These are phyloP conservation scores for Claviceps monticola DNA, from an alignment of 2,329 filamentous ascomycete species.

Conservation along the genomic window DNA sequence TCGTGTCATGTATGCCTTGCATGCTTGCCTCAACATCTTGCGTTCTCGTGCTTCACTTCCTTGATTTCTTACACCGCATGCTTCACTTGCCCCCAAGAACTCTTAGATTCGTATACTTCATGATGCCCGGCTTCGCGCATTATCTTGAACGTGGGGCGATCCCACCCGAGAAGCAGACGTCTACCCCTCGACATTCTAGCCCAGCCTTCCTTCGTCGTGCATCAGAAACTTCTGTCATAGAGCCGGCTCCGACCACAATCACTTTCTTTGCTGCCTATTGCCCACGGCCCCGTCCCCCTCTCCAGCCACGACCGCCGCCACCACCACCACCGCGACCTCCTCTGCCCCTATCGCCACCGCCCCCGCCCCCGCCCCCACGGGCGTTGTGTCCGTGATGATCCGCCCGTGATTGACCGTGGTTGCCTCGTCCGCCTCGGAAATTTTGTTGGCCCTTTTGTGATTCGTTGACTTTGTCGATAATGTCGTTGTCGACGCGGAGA, in stretches of 20 bases:
- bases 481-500: constrained; percentile 88
- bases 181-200: no score
- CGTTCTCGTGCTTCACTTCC: no score
- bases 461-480: constrained; percentile 87
- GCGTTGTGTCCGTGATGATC: constrained; percentile 41
- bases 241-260: not conserved
- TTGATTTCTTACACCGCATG: no score
- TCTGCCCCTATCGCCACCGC: constrained; percentile 24
- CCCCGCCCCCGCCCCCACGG: constrained; percentile 31
- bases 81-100: no score
- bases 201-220: no score
- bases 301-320: constrained; percentile 21
- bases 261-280: constrained; percentile 4
- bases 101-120: no score
- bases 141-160: no score
- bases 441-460: constrained; percentile 62
- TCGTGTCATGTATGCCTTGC: no score
- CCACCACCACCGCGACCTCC: constrained; percentile 22
- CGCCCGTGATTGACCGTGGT: constrained; percentile 42
- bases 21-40: no score
- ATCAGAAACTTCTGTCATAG: no score
- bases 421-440: constrained; percentile 52
- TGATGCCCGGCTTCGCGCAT: no score
- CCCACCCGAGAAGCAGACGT: no score
- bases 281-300: constrained; percentile 22